Base-by-base conservation (phyloP, 2,329 filamentous ascomycete species). In the Pseudogymnoascus sp. region DNA sequence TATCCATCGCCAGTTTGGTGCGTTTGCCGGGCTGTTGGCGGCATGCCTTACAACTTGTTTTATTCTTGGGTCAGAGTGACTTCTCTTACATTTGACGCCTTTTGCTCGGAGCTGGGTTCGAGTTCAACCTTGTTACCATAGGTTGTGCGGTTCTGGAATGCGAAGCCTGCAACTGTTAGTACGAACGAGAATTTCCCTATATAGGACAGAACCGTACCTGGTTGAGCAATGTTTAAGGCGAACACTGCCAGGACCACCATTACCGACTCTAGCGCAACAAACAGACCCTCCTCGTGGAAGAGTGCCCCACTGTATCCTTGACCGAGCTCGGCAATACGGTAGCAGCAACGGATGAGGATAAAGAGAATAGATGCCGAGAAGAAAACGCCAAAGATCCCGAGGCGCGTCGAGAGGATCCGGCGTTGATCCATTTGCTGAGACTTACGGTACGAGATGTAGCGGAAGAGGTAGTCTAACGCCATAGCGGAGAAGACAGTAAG, bases 341-440 rank as follows among this genome's bases (percentile, higher is more conserved):
- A 90, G 49, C 84, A 80, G 66, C 82, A 85, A 8, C 88, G 78
- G 68, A 83, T 82, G 65, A 89, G 81, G 69, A 90, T 84, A 67
- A 79, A 81, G 14, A 88, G 61, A 16, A 85, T 86, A 2, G 84
- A 79, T 2, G 88, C 71, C 1, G 75, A 71, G 16, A 88, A 76
- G 10, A 81, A 82, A n/a, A 68, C 69, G 4, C 85, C 71, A 71
- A 87, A 88, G 11, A 76, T 76, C 62, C 76, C 76, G 74, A 87
- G 86, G 23, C 72, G 69, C 7, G 68, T 68, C 31, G 70, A 70
- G 12, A 75, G 67, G 7, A 66, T 67, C 6, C 74, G 73, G 65
- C 75, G 72, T 65, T 76, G 73, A 68, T 77, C 37, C 26, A 65
- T 58, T 38, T 16, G 63, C 65, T 23, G 41, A 62, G 52, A 26